A percentile compares a stretch with the other conserved stretches of the same genome.
Conservation (phyloP, 1,284 basidiomycete genomes). For the Ustanciosporium gigantosporum region DNA sequence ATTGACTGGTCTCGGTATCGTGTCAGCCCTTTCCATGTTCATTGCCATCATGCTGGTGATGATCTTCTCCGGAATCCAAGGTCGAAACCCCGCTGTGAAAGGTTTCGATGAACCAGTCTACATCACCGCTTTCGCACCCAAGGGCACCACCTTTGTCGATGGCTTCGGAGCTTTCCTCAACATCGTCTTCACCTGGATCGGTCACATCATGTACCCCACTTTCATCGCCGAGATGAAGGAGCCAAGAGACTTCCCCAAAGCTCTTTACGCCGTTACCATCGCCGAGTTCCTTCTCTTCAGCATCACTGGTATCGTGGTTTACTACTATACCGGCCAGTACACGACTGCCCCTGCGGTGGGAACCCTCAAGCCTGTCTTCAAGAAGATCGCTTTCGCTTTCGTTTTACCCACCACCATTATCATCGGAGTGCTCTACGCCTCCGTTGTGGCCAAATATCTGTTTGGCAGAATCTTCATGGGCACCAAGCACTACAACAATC, state of each 20-base stretch:
- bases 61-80: conserved; percentile 46
- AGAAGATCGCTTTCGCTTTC: conserved; percentile 57
- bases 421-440: conserved; percentile 60
- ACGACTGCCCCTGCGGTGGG: conserved; percentile 50
- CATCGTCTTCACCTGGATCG: conserved; percentile 68
- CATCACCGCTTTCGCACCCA: conserved; percentile 48
- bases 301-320: conserved; percentile 67
- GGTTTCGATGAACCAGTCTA: conserved; percentile 27
- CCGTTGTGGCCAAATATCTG: conserved; percentile 56
- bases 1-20: conserved; percentile 46
- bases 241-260: conserved; percentile 71
- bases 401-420: conserved; percentile 59
- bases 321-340: conserved; percentile 65
- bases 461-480: conserved; percentile 53
- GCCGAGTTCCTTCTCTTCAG: conserved; percentile 69
- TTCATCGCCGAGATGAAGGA: conserved; percentile 69
- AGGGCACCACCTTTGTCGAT: conserved; percentile 67
- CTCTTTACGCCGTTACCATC: conserved; percentile 63
- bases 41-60: conserved; percentile 50
- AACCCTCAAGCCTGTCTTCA: conserved; percentile 36
- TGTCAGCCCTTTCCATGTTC: conserved; percentile 51
- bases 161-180: conserved; percentile 65
- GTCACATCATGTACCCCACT: conserved; percentile 66
- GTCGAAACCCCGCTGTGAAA: conserved; percentile 30
- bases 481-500: conserved; percentile 60